A percentile compares a stretch with the other conserved stretches of the same genome.
phyloP scores from a whole-genome alignment of 2,329 filamentous ascomycete species.

The Chaetomium sp. region DNA sequence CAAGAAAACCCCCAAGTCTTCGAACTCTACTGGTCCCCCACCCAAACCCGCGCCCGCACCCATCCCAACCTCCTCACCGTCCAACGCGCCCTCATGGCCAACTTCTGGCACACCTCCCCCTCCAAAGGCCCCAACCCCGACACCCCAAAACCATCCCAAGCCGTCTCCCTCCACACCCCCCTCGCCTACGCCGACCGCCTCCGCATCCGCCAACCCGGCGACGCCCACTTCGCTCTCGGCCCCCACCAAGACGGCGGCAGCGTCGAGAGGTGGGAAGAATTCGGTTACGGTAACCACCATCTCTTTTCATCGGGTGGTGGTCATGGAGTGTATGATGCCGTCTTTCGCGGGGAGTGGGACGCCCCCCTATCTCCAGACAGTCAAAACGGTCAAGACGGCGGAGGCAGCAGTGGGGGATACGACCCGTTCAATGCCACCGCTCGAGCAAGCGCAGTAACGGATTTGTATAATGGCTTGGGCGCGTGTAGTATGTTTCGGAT shows the following conservation, averaged over 20 bases:
- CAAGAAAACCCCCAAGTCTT: constrained; percentile 61
- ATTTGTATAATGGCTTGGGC: constrained; percentile 75
- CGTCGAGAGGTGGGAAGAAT: constrained; percentile 66
- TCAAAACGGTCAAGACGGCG: constrained; percentile 23
- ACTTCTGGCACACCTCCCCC: constrained; percentile 47
- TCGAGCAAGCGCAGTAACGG: constrained; percentile 60
- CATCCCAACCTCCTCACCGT: constrained; percentile 57
- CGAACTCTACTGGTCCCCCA: constrained; percentile 67
- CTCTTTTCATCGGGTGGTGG: constrained; percentile 14
- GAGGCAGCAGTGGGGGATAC: no score
- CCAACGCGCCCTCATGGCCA: constrained; percentile 55
- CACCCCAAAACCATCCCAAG: constrained; percentile 38
- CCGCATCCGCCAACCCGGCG: constrained; percentile 65
- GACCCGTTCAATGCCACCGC: constrained; percentile 75
- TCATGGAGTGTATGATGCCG: constrained; percentile 62
- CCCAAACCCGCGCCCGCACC: constrained; percentile 61
- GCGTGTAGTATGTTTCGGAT: constrained; percentile 80
- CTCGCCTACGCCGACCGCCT: constrained; percentile 65
- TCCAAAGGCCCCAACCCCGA: no score
- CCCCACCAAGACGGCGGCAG: constrained; percentile 70
- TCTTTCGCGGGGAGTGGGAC: constrained; percentile 74
- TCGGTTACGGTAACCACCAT: constrained; percentile 50
- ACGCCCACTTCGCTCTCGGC: constrained; percentile 62
- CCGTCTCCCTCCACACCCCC: constrained; percentile 37
- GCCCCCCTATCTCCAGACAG: background rate